Conservation (phyloP, 371 early-diverging fungal genomes). For the Mucor lusitanicus region DNA sequence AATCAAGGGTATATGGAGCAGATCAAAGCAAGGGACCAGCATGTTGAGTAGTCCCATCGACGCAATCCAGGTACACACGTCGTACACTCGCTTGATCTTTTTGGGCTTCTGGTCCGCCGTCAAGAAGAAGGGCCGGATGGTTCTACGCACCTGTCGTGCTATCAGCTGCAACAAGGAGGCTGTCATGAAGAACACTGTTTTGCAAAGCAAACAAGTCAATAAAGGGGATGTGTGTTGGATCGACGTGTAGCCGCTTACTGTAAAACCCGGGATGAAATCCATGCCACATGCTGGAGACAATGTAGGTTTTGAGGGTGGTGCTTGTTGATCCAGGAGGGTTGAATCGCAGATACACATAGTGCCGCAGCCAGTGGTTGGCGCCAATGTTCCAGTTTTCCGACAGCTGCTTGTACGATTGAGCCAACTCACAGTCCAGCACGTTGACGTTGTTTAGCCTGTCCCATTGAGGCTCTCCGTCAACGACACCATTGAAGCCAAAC, state of each 20-base stretch:
- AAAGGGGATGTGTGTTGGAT: no score
- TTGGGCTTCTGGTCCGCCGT: background rate
- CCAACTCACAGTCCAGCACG: constrained; percentile 70
- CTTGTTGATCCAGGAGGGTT: constrained; percentile 54
- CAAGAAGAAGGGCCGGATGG: constrained; percentile 68
- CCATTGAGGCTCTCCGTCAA: constrained; percentile 51
- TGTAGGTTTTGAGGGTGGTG: constrained; percentile 70
- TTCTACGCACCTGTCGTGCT: constrained; percentile 57
- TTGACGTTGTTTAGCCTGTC: constrained; percentile 72
- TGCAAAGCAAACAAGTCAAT: background rate
- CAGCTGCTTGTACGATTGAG: constrained; percentile 68
- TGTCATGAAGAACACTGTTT: constrained; percentile 33
- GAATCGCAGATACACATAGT: constrained; percentile 81
- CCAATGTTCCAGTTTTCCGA: constrained; percentile 88
- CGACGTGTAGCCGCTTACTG: constrained; percentile 34
- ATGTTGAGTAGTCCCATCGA: constrained; percentile 72
- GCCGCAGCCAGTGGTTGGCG: constrained; percentile 84
- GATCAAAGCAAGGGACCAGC: constrained; percentile 70
- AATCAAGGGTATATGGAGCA: constrained; percentile 60
- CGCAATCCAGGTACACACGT: constrained; percentile 63
- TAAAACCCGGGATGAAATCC: constrained; percentile 93
- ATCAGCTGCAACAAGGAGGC: constrained; percentile 27
- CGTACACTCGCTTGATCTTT: constrained; percentile 51
- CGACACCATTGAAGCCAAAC: constrained; percentile 83
- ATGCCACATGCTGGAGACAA: constrained; percentile 90